Conservation (phyloP, 1,284 basidiomycete genomes). For the Boletellus deceptivus region DNA sequence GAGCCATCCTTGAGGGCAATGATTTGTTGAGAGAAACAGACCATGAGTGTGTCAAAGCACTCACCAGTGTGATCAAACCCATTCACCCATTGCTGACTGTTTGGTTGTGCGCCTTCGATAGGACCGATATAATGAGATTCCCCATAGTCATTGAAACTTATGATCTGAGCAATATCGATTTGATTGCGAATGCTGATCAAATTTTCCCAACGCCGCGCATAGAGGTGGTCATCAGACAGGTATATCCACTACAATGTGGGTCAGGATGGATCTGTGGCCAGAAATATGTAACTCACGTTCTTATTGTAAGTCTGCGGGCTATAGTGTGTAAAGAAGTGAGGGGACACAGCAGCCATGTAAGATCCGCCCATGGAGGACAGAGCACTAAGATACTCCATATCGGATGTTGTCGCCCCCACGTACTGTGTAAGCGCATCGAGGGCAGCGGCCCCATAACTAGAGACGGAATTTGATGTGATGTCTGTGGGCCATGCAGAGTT, state of each 20-base stretch:
- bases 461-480: slow-evolving; percentile 46
- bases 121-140: slow-evolving; percentile 66
- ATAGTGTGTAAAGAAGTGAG: slow-evolving; percentile 83
- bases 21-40: background rate
- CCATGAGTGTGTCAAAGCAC: slow-evolving; percentile 4
- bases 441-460: slow-evolving; percentile 18
- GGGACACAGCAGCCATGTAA: slow-evolving; percentile 50
- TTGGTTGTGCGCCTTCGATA: slow-evolving; percentile 64
- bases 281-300: slow-evolving; percentile 52
- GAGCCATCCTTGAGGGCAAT: slow-evolving; percentile 50
- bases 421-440: slow-evolving; percentile 40
- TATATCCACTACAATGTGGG: slow-evolving; percentile 52
- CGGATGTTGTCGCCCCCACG: slow-evolving; percentile 48
- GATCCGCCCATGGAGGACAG: slow-evolving; percentile 34
- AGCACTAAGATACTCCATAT: slow-evolving; percentile 44
- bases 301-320: slow-evolving; percentile 69
- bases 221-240: slow-evolving; percentile 69
- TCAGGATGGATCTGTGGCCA: slow-evolving; percentile 6
- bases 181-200: slow-evolving; percentile 59
- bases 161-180: slow-evolving; percentile 58
- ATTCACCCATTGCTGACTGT: slow-evolving; percentile 62
- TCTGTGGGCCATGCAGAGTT: slow-evolving; percentile 66
- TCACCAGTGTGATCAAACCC: slow-evolving; percentile 63
- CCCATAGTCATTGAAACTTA: slow-evolving; percentile 50
- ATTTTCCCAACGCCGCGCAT: slow-evolving; percentile 72